These are phyloP conservation scores for Geranium brycei DNA, from an alignment of 345 rosid species.

Conservation along the genomic window DNA sequence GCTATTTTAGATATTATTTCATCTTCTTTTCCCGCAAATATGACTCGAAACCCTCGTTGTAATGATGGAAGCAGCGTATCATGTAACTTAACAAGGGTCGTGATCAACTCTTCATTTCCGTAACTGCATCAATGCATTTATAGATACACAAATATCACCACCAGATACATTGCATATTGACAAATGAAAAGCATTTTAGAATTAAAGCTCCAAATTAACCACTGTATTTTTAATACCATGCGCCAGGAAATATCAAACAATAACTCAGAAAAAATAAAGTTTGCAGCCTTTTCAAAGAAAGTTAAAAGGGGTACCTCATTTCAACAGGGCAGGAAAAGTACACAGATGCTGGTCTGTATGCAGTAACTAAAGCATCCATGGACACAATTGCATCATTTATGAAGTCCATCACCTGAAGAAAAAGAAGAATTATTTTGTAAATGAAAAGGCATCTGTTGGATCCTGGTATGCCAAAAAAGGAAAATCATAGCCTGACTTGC, in stretches of 20 bases:
- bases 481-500: neutral
- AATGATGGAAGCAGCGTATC: conserved; percentile 79
- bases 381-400: conserved; percentile 88
- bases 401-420: conserved; percentile 80
- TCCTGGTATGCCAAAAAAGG: neutral
- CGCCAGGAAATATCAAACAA: neutral
- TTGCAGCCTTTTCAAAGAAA: neutral
- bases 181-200: neutral
- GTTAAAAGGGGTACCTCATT: conserved; percentile 39
- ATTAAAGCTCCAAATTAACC: neutral
- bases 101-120: conserved; percentile 70
- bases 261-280: too few species aligned
- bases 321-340: conserved; percentile 59
- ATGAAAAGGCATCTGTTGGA: neutral
- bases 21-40: conserved; percentile 33
- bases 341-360: conserved; percentile 56
- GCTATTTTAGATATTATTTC: conserved; percentile 32
- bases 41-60: conserved; percentile 41
- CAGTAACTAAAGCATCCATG: conserved; percentile 64
- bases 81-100: conserved; percentile 53
- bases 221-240: neutral
- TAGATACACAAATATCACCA: neutral
- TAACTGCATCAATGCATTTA: conserved; percentile 32
- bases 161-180: neutral
- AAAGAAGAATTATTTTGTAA: neutral